These are phyloP conservation scores for Citrus sp. DNA, from an alignment of 345 rosid genomes.

Conservation along the genomic window DNA sequence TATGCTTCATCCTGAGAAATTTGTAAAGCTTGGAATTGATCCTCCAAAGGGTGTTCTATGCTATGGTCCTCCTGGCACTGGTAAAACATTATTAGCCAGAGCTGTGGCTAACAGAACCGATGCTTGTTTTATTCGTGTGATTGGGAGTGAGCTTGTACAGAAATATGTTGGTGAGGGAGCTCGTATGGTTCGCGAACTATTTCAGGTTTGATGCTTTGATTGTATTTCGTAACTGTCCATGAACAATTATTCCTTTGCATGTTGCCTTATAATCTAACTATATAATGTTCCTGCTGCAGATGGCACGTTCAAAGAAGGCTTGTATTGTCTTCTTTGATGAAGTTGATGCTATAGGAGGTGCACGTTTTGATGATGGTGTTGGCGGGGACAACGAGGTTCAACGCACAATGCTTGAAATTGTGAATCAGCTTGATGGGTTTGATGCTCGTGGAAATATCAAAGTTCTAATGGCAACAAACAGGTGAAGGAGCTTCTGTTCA, in stretches of 20 bases:
- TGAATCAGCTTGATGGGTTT: slow-evolving; percentile 87
- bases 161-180: slow-evolving; percentile 99
- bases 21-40: slow-evolving; percentile 97
- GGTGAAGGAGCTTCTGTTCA: slow-evolving; percentile 33
- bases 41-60: slow-evolving; percentile 99
- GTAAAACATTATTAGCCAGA: slow-evolving; percentile 91
- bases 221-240: background rate
- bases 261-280: background rate
- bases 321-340: slow-evolving; percentile 88
- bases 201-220: slow-evolving; percentile 58
- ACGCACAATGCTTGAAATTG: slow-evolving; percentile 86
- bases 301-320: slow-evolving; percentile 89
- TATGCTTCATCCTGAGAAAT: slow-evolving; percentile 99
- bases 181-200: slow-evolving; percentile 94
- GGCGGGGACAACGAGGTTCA: slow-evolving; percentile 87
- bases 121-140: slow-evolving; percentile 97
- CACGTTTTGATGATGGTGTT: slow-evolving; percentile 77
- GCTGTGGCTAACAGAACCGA: slow-evolving; percentile 99
- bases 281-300: slow-evolving; percentile 31
- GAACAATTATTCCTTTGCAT: background rate
- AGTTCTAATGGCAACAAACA: slow-evolving; percentile 99
- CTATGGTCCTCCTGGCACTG: slow-evolving; percentile 99
- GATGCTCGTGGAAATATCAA: slow-evolving; percentile 96
- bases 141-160: slow-evolving; percentile 98
- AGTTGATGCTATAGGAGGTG: slow-evolving; percentile 86